Evolutionary conservation across 176 grass and related monocot species (phyloP), one percentile per base, ranked within the genome.

Genomic region (Olyra latifolia): DNA sequence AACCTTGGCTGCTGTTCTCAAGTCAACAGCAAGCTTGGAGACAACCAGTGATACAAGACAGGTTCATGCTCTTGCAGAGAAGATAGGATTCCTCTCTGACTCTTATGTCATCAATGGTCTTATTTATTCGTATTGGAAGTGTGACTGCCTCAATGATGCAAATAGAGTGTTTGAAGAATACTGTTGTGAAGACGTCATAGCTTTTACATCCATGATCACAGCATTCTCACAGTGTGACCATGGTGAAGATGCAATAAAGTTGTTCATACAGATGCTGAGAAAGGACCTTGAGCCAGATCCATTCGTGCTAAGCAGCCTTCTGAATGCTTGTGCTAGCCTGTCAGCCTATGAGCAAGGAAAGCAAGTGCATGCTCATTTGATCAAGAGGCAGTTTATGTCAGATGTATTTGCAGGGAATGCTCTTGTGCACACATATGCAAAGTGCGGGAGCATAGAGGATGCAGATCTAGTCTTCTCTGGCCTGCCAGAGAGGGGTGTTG

Each of bases 331-430:
- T 56, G 87, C 92, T 84, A 93, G 83, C 69, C 75, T 98, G 62
- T 98, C 95, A 71, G 89, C 89, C 44, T 98, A 91, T 64, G 95
- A 98, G 43, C 95, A 98, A 74, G 92, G 92, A 54, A 93, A 94
- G 77, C 92, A 94, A 87, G 87, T 93, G 41, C 95, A 94, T 78
- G 86, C 80, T 65, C 83, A 94, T 87, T 55, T 92, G 38, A 79
- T 94, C 60, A 98, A 98, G 69, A 85, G 78, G 80, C 73, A 66
- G 27, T 91, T 91, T 53, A 92, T 90, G 45, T 84, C 75, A 39
- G 95, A 98, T 87, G 83, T 70, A 52, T 98, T 87, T 81, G 88
- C 82, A 3, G 89, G 87, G 76, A 98, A 91, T 82, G 95, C 95
- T 63, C 87, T 98, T 60, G 87, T 98, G 60, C 90, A 98, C 83